phyloP scores from a whole-genome alignment of 1,284 basidiomycete species.

The Rhodotorula sp. region DNA sequence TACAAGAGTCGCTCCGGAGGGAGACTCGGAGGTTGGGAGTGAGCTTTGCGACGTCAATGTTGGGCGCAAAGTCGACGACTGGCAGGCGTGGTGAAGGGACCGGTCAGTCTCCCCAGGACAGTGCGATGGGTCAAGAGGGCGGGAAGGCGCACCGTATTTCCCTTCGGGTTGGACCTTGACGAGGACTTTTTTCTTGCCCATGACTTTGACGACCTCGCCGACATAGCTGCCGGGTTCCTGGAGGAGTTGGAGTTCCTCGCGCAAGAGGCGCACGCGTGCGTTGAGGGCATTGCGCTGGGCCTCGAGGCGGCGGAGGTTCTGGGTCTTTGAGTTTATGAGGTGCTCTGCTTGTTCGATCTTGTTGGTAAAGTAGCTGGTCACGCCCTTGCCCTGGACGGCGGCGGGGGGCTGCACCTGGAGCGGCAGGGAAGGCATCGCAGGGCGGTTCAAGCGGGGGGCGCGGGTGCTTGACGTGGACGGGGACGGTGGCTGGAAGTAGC shows the following conservation, averaged over 20 bases:
- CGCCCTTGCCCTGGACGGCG: slow-evolving; percentile 17
- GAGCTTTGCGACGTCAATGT: slow-evolving; percentile 77
- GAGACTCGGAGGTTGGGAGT: slow-evolving; percentile 89
- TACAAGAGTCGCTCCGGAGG: slow-evolving; percentile 80
- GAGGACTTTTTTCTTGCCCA: slow-evolving; percentile 98
- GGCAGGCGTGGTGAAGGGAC: neutral
- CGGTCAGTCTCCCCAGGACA: neutral
- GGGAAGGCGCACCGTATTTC: slow-evolving; percentile 75
- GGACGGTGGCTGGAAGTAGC: neutral
- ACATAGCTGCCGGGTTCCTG: slow-evolving; percentile 98
- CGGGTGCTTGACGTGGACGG: neutral
- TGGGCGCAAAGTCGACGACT: slow-evolving; percentile 92
- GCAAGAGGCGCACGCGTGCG: slow-evolving; percentile 80
- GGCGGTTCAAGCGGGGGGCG: neutral
- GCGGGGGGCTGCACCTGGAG: neutral
- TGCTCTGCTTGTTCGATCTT: slow-evolving; percentile 93
- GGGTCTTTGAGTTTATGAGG: slow-evolving; percentile 91
- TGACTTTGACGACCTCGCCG: slow-evolving; percentile 95
- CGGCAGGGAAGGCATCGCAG: slow-evolving; percentile 24
- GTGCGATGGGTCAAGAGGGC: neutral
- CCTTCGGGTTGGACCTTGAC: slow-evolving; percentile 99
- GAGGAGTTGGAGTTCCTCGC: slow-evolving; percentile 91
- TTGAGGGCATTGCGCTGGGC: slow-evolving; percentile 96
- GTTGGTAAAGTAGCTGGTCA: slow-evolving; percentile 77
- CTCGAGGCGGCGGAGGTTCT: slow-evolving; percentile 91